Conservation (phyloP, 2,329 filamentous ascomycete genomes). For the Mycocentrospora acerina region DNA sequence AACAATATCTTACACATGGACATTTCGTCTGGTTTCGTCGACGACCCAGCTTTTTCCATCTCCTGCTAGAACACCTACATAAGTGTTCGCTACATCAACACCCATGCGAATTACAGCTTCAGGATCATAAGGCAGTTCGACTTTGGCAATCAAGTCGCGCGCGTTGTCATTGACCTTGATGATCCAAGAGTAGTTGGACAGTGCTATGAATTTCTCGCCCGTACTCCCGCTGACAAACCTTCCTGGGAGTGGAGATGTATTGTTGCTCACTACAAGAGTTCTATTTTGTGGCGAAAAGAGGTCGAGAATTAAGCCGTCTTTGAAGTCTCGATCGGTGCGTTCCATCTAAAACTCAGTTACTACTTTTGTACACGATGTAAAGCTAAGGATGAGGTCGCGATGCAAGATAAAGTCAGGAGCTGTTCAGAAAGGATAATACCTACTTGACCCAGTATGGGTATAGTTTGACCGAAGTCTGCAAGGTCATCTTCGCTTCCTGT, state of each 20-base stretch:
- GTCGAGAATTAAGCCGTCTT: slow-evolving; percentile 37
- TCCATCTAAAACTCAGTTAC: slow-evolving; percentile 10
- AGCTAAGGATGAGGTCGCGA: no score
- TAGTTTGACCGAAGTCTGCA: background rate
- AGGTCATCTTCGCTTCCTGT: background rate
- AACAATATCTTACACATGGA: slow-evolving; percentile 18
- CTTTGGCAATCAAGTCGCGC: slow-evolving; percentile 37
- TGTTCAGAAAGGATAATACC: no score
- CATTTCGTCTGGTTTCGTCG: slow-evolving; percentile 28
- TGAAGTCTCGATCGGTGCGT: slow-evolving; percentile 35
- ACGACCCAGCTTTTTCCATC: slow-evolving; percentile 39
- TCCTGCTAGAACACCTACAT: slow-evolving; percentile 9
- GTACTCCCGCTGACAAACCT: slow-evolving; percentile 33
- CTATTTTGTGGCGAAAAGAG: slow-evolving; percentile 36
- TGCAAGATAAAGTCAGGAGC: no score
- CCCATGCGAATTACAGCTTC: slow-evolving; percentile 18
- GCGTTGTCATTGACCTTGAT: slow-evolving; percentile 36
- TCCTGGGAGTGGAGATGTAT: no score
- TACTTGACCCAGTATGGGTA: background rate
- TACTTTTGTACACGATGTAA: no score
- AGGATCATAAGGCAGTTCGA: slow-evolving; percentile 35
- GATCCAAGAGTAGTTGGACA: slow-evolving; percentile 36
- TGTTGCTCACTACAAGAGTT: slow-evolving; percentile 33
- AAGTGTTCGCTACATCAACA: slow-evolving; percentile 13
- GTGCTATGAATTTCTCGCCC: slow-evolving; percentile 30